These are phyloP conservation scores for Cladophialophora exuberans DNA, from an alignment of 2,329 filamentous ascomycete species.

Conservation along the genomic window DNA sequence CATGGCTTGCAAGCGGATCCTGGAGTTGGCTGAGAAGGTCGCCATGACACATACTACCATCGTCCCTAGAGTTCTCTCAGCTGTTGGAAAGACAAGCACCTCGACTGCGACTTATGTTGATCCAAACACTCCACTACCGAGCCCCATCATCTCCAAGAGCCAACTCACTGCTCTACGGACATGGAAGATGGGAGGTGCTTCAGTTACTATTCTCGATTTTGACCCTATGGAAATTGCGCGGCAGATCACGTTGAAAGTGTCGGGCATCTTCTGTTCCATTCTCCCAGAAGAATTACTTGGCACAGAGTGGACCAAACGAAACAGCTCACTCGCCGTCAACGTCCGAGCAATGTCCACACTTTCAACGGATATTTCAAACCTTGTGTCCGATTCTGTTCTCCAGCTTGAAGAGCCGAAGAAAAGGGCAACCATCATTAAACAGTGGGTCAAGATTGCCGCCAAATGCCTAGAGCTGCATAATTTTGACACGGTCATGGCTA, in stretches of 20 bases:
- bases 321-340: conserved; percentile 76
- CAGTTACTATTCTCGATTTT: conserved; percentile 81
- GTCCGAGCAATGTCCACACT: conserved; percentile 92
- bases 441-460: conserved; percentile 94
- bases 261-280: conserved; percentile 87
- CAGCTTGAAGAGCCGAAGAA: conserved; percentile 90
- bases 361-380: conserved; percentile 87
- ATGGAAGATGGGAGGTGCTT: conserved; percentile 72
- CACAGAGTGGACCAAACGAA: conserved; percentile 92
- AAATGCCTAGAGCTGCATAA: conserved; percentile 89
- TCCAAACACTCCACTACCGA: conserved; percentile 71
- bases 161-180: conserved; percentile 72
- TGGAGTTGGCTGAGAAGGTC: conserved; percentile 79
- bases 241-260: conserved; percentile 90
- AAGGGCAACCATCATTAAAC: conserved; percentile 86
- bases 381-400: conserved; percentile 91
- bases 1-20: conserved; percentile 75
- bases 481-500: conserved; percentile 95
- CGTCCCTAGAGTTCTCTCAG: conserved; percentile 80
- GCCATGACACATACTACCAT: conserved; percentile 71
- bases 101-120: conserved; percentile 72
- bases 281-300: conserved; percentile 88
- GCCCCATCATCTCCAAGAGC: conserved; percentile 72
- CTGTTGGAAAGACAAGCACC: conserved; percentile 84
- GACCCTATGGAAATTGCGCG: conserved; percentile 88